Evolutionary conservation across 352 stramenopile species (phyloP).

Genomic region (Phytopythium delawarense): DNA sequence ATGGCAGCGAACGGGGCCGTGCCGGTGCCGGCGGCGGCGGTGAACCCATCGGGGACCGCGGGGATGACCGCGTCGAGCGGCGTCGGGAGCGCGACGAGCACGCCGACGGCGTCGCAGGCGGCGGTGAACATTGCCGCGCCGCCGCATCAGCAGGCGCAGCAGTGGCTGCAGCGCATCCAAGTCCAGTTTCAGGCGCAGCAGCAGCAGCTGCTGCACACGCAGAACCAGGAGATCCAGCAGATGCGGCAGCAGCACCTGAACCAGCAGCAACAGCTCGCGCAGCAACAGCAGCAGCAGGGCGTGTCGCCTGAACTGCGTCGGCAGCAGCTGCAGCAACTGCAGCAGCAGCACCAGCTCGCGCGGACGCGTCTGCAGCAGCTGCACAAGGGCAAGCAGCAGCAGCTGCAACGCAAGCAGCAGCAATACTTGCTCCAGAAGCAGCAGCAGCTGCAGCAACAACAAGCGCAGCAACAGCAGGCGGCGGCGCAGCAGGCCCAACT

Average conservation of each 20-base stretch:
- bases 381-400: slow-evolving; percentile 78
- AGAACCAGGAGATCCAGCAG: slow-evolving; percentile 77
- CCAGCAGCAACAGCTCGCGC: slow-evolving; percentile 69
- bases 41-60: slow-evolving; percentile 26
- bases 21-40: slow-evolving; percentile 15
- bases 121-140: slow-evolving; percentile 26
- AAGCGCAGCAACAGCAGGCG: slow-evolving; percentile 45
- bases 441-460: slow-evolving; percentile 54
- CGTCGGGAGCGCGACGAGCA: slow-evolving; percentile 13
- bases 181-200: slow-evolving; percentile 81
- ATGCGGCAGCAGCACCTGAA: slow-evolving; percentile 71
- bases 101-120: slow-evolving; percentile 14
- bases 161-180: slow-evolving; percentile 79
- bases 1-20: slow-evolving; percentile 18
- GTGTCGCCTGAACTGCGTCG: slow-evolving; percentile 53
- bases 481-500: slow-evolving; percentile 32
- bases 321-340: slow-evolving; percentile 68
- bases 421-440: slow-evolving; percentile 79
- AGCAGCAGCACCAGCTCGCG: slow-evolving; percentile 71
- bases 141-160: slow-evolving; percentile 70
- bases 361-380: slow-evolving; percentile 62
- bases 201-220: slow-evolving; percentile 59
- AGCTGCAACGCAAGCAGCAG: slow-evolving; percentile 79
- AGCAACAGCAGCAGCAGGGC: slow-evolving; percentile 66
- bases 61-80: slow-evolving; percentile 22